phyloP scores from a whole-genome alignment of 106 monocot species.

The Vanilla planifolia region DNA sequence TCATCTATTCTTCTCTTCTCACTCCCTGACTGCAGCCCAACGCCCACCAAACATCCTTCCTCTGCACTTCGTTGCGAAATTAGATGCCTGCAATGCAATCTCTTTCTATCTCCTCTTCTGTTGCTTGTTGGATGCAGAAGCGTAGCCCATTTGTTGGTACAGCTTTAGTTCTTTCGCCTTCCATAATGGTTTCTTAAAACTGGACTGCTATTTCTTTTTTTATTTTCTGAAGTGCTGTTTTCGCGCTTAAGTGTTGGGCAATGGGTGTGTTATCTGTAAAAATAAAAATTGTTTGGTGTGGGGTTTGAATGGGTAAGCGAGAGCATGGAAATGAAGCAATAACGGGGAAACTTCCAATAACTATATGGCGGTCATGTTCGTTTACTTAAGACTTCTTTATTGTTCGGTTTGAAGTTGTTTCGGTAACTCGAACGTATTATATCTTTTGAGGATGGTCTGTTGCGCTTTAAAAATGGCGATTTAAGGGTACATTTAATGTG shows the following conservation, averaged over 20 bases:
- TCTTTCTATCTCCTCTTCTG: neutral
- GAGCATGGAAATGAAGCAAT: too few relatives aligned
- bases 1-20: neutral
- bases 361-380: too few relatives aligned
- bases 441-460: too few relatives aligned
- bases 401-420: too few relatives aligned
- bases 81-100: conserved; percentile 5
- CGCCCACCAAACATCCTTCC: neutral
- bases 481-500: too few relatives aligned
- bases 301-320: too few relatives aligned
- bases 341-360: too few relatives aligned
- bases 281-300: too few relatives aligned
- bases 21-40: neutral
- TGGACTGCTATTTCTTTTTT: neutral
- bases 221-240: neutral
- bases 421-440: too few relatives aligned
- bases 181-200: neutral
- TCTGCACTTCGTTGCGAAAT: neutral
- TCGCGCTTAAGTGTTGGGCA: neutral
- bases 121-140: conserved; percentile 1
- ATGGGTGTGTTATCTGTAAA: neutral
- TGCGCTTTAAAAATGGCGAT: too few relatives aligned
- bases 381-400: too few relatives aligned
- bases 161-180: neutral
- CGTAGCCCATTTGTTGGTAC: neutral